Evolutionary conservation across 1,139 yeast species (phyloP), one percentile per base, ranked within the genome.

Genomic region (Nadsonia commutata): DNA sequence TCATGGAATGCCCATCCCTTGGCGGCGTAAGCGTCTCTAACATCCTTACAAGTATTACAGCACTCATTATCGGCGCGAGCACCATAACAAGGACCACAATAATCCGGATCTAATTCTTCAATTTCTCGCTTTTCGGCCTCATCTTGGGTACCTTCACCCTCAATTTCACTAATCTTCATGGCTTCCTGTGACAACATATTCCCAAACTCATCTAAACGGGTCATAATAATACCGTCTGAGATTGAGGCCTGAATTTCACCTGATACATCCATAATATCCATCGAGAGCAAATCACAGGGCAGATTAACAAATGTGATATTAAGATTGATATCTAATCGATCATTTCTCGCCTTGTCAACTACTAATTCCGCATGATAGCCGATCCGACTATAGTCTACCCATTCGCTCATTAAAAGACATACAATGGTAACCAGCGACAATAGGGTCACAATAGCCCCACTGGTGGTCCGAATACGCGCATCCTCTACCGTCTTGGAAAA

Each of bases 401-500:
- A 84, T 62, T 90, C 97, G 52, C 77, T 77, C 20, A 79, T 51
- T 43, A 86, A 66, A 51, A 90, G 69, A 46, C 80, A 54, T 21
- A 80, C 48, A 22, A 85, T 80, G 5, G 82, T 69, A 17, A 76
- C 44, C 1, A 78, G 58, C 56, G 96, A 81, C 4, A 76, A 64
- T 41, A 90, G 59, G 6, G 97, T 86, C 53, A 90, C 83, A 36
- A 85, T 56, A 2, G 96, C 98, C 43, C 98, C 98, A 5, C 90
- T 72, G 3, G 88, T 71, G 2, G 98, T 90, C 51, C 82, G 77
- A 48, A 90, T 76, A 46, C 84, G 72, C 4, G 95, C 94, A 60
- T 90, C 98, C 55, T 88, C 97, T 39, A 84, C 88, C 5, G 97
- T 85, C 63, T 86, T 88, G 31, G 95, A 78, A 62, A 90, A 90